These are phyloP conservation scores for Pistacia integerrima DNA, from an alignment of 345 rosid species.

Conservation along the genomic window DNA sequence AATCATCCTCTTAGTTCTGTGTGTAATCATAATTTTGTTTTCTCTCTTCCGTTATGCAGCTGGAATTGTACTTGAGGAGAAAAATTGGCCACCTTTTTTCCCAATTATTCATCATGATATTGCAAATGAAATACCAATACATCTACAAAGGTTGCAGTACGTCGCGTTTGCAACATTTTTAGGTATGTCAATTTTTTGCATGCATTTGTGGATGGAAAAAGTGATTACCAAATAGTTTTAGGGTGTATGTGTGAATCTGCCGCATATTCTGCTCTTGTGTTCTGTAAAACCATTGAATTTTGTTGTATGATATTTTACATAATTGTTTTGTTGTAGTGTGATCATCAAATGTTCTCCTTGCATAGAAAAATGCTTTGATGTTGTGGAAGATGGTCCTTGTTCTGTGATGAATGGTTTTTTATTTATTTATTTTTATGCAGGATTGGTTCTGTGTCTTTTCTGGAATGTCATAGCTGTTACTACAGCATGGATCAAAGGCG, in stretches of 20 bases:
- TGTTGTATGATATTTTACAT: no score
- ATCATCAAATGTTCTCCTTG: neutral
- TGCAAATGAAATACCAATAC: constrained; percentile 80
- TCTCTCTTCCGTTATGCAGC: constrained; percentile 44
- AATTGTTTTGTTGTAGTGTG: neutral
- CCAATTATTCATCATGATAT: constrained; percentile 89
- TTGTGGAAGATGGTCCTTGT: neutral
- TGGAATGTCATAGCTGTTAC: constrained; percentile 87
- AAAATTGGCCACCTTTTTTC: constrained; percentile 90
- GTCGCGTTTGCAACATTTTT: constrained; percentile 69
- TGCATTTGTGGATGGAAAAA: constrained; percentile 3
- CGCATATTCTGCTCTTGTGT: neutral
- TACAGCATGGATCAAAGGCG: constrained; percentile 85
- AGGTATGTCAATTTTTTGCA: constrained; percentile 40
- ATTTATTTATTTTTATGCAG: constrained; percentile 41
- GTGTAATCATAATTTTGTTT: constrained; percentile 2
- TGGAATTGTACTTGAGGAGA: constrained; percentile 70
- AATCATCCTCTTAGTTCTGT: constrained; percentile 3
- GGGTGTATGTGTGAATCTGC: neutral
- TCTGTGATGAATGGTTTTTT: constrained; percentile 6
- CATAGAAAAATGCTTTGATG: neutral
- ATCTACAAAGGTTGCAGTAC: constrained; percentile 78
- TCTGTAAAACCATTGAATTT: neutral
- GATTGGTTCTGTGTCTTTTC: constrained; percentile 74
- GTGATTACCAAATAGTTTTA: neutral